phyloP scores from a whole-genome alignment of 768 basidiomycete species.

The Pleurotus eryngii region DNA sequence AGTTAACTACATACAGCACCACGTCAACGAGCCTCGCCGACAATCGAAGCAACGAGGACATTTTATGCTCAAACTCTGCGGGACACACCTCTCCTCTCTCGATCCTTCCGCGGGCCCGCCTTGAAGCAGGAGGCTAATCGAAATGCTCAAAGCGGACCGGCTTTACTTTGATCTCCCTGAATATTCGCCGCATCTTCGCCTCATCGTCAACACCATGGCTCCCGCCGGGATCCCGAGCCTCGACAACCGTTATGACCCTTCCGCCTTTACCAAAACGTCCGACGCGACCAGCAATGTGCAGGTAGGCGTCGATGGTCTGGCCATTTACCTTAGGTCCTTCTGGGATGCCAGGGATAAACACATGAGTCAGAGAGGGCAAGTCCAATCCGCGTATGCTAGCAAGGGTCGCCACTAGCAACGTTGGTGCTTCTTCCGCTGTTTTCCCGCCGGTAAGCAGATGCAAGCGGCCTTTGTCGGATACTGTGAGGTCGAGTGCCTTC shows the following conservation, averaged over 20 bases:
- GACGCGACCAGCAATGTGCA: constrained; percentile 73
- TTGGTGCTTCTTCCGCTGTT: constrained; percentile 44
- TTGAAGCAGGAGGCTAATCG: constrained; percentile 25
- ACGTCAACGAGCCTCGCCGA: constrained; percentile 10
- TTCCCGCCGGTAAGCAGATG: constrained; percentile 36
- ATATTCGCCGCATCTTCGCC: constrained; percentile 40
- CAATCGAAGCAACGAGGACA: not conserved
- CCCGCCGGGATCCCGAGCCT: constrained; percentile 29
- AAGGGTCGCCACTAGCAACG: constrained; percentile 62
- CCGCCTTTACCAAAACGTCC: constrained; percentile 67
- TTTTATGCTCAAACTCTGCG: constrained; percentile 5
- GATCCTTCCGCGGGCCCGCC: constrained; percentile 3
- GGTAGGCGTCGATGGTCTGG: constrained; percentile 52
- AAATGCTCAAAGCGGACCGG: constrained; percentile 52
- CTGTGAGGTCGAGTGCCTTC: constrained; percentile 51
- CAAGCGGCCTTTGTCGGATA: constrained; percentile 36
- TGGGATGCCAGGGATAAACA: constrained; percentile 67
- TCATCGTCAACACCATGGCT: constrained; percentile 27
- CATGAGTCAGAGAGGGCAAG: constrained; percentile 66
- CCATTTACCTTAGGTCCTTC: constrained; percentile 39
- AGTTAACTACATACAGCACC: no score
- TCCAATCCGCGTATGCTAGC: constrained; percentile 75
- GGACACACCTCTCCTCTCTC: not conserved
- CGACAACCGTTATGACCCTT: constrained; percentile 63
- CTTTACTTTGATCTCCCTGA: constrained; percentile 39